These are phyloP conservation scores for Metschnikowia arizonensis DNA, from an alignment of 805 yeast species.

Conservation along the genomic window DNA sequence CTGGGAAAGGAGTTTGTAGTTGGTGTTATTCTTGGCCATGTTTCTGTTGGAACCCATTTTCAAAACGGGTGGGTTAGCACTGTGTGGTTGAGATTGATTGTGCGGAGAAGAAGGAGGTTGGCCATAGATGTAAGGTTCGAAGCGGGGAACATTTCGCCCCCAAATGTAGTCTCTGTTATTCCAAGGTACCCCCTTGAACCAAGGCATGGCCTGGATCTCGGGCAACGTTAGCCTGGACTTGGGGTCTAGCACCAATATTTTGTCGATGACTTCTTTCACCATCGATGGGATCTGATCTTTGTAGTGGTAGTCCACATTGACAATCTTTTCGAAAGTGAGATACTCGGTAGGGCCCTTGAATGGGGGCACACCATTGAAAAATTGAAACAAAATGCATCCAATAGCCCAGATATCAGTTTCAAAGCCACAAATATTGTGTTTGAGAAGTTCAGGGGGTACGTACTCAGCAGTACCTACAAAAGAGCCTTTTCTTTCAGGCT, in stretches of 20 bases:
- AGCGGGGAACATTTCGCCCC: conserved; percentile 28
- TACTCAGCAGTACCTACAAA: conserved; percentile 98
- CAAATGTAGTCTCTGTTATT: conserved; percentile 38
- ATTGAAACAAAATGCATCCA: conserved; percentile 83
- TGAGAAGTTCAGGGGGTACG: conserved; percentile 86
- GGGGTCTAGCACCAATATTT: conserved; percentile 32
- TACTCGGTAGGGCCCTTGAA: conserved; percentile 84
- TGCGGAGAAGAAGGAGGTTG: conserved; percentile 1
- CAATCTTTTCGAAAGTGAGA: conserved; percentile 84
- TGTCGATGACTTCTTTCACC: conserved; percentile 31
- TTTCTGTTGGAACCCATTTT: conserved; percentile 37
- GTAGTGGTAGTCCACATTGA: conserved; percentile 64
- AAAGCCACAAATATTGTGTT: conserved; percentile 74
- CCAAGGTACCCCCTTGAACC: conserved; percentile 42
- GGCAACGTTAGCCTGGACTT: conserved; percentile 28
- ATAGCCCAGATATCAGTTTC: conserved; percentile 91
- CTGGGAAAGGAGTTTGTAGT: conserved; percentile 38
- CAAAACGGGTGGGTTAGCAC: conserved; percentile 20
- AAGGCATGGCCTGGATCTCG: conserved; percentile 30
- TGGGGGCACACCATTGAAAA: conserved; percentile 82
- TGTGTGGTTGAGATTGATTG: conserved; percentile 3
- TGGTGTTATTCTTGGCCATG: conserved; percentile 34
- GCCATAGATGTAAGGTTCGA: conserved; percentile 21
- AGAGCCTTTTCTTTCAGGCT: conserved; percentile 44
- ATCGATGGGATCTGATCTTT: conserved; percentile 26